Evolutionary conservation across 768 basidiomycete species (phyloP), one percentile per base, ranked within the genome.

Genomic region (Mrakia gelida): DNA sequence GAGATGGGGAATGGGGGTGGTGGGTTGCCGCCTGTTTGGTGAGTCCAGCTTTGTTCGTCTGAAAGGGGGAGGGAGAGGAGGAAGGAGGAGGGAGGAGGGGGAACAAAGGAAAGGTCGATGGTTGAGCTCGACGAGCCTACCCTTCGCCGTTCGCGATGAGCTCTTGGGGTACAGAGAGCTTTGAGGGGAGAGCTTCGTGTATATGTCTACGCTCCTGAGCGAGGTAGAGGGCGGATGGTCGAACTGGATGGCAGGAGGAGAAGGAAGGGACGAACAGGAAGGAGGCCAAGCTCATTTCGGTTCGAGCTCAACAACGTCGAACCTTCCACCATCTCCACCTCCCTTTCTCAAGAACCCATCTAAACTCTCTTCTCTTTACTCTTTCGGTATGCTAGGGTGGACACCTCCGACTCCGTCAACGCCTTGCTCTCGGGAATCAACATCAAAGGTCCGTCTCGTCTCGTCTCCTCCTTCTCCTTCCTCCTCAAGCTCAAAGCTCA

Each of bases 341-440:
- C 15, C 8, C 11, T 3, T 45, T 43, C 38, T 26, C 10, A 11
- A n/a, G 34, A 82, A 30, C 80, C 73, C 78, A 80, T 80, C 78
- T 78, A 43, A 52, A 11, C 32, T 1, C 80, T 79, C 79, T 41
- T 80, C 75, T 71, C 71, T 3, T 3, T 38, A 8, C 38, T 32
- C 8, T 73, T 13, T 75, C 72, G 38, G 45, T 3, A 5, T 71
- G 38, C 62, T 82, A 95, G 95, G 95, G 93, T 97, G 75, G 95
- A 98, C 86, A 86, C 91, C 77, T 91, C 94, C 43, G 94, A 95
- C 84, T 91, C 93, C 85, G 93, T 98, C 63, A 90, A 95, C 82
- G 89, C 90, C 77, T 88, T 93, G 75, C 88, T 98, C 34, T 86
- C 86, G 15, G 87, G 87, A 75, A 88, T 90, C 18, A 89, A 89